phyloP scores from a whole-genome alignment of 2,329 filamentous ascomycete species.

The Gnomoniopsis sp. region DNA sequence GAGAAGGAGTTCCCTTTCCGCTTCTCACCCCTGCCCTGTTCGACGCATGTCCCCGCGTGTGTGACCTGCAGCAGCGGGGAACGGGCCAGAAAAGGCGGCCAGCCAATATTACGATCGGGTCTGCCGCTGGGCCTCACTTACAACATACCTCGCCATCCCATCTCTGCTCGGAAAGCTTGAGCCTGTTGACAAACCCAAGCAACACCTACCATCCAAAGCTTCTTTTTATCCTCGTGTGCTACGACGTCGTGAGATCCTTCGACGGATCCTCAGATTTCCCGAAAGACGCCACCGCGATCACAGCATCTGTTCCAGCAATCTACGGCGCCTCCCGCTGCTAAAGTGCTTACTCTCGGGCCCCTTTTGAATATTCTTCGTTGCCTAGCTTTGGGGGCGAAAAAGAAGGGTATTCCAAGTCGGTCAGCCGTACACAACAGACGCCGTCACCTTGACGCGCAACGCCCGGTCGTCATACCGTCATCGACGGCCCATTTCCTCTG shows the following conservation, averaged over 20 bases:
- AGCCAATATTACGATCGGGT: constrained; percentile 53
- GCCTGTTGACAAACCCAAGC: not conserved
- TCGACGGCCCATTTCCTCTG: not conserved
- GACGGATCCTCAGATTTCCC: not conserved
- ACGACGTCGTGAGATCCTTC: constrained; percentile 14
- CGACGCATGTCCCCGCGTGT: constrained; percentile 17
- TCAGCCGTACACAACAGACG: constrained; percentile 5
- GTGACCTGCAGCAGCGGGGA: constrained; percentile 38
- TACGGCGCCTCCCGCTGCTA: constrained; percentile 4
- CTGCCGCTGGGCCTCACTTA: constrained; percentile 39
- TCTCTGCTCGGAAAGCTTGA: constrained; percentile 13
- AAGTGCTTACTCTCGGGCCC: not conserved
- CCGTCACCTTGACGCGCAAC: not conserved
- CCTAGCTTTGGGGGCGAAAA: constrained; percentile 9
- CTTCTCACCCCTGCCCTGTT: constrained; percentile 1
- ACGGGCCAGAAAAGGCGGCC: constrained; percentile 32
- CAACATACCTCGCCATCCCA: constrained; percentile 21
- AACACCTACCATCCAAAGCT: constrained; percentile 9
- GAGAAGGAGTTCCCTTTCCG: not conserved
- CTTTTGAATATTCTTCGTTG: constrained; percentile 10
- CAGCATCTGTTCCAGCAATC: not conserved
- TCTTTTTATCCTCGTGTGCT: constrained; percentile 20
- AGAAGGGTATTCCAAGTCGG: not conserved
- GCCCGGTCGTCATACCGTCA: not conserved
- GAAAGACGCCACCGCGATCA: constrained; percentile 7